These are phyloP conservation scores for Ceratobasidium sp. DNA, from an alignment of 1,284 basidiomycete genomes.

Conservation along the genomic window DNA sequence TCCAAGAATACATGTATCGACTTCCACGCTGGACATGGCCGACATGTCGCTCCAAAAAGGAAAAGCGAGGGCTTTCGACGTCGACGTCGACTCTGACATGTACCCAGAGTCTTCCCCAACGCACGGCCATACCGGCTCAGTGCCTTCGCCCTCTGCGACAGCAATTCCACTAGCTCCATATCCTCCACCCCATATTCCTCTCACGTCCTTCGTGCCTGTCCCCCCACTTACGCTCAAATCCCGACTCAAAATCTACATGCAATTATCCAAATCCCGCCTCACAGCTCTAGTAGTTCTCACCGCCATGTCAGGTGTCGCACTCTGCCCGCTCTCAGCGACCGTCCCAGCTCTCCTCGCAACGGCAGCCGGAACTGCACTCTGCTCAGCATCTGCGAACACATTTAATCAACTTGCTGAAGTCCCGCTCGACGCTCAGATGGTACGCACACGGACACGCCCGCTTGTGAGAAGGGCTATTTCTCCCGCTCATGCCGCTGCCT, in stretches of 20 bases:
- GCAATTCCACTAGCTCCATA: slow-evolving; percentile 40
- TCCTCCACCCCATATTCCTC: slow-evolving; percentile 45
- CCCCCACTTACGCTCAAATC: slow-evolving; percentile 64
- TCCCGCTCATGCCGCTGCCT: slow-evolving; percentile 84
- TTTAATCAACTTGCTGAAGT: slow-evolving; percentile 96
- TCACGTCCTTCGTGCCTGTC: slow-evolving; percentile 53
- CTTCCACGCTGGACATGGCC: slow-evolving; percentile 29
- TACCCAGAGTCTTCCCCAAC: slow-evolving; percentile 23
- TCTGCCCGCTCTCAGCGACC: slow-evolving; percentile 86
- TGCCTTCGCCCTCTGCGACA: slow-evolving; percentile 13
- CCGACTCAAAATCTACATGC: slow-evolving; percentile 75
- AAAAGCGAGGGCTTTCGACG: slow-evolving; percentile 24
- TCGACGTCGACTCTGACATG: slow-evolving; percentile 36
- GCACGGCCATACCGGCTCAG: background rate
- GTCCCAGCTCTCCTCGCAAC: slow-evolving; percentile 87
- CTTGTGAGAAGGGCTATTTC: slow-evolving; percentile 87
- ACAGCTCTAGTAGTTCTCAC: slow-evolving; percentile 91
- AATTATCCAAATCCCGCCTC: slow-evolving; percentile 89
- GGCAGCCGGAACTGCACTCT: slow-evolving; percentile 89
- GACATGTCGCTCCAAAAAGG: slow-evolving; percentile 37
- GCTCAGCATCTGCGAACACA: slow-evolving; percentile 92
- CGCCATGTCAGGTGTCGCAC: slow-evolving; percentile 91
- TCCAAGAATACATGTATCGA: slow-evolving; percentile 18
- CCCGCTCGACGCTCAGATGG: slow-evolving; percentile 97
- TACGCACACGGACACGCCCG: slow-evolving; percentile 87